Evolutionary conservation across 768 basidiomycete genomes (phyloP), one percentile per base, ranked within the genome.

Genomic region (Auricularia cornea): DNA sequence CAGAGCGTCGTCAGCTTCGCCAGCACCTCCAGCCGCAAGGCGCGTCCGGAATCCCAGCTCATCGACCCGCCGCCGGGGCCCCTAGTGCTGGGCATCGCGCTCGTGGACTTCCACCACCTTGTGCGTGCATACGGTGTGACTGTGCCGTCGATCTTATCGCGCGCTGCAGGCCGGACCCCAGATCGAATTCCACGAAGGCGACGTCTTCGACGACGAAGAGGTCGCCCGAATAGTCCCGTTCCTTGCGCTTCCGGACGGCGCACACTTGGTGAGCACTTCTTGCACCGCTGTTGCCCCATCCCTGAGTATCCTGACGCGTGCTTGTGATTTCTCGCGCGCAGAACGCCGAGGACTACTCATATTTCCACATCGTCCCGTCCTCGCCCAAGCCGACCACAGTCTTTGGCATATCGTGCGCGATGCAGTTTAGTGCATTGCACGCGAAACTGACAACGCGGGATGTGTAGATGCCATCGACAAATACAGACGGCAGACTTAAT

Each of bases 91-190:
- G 94, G 94, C 3, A 87, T 96, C 61, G 93, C 92, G 2, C 77
- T 97, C n/a, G 87, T 97, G 35, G 94, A 97, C 71, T 97, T 97
- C 72, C 94, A 97, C 72, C 94, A 97, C 76, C 75, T 94, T 71
- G 94, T 94, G 72, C 70, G 83, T 74, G 35, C 29, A 26, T 54
- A 33, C n/a, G 59, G 48, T 48, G 18, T 41, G 35, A 28, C 35
- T 12, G n/a, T 12, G 28, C 60, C 18, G 29, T 2, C 8, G 14
- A 16, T 20, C 59, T 54, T 61, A 66, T 41, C 67, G 65, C 33
- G 59, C 16, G 61, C 20, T 62, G 60, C 73, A 95, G 88, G 88
- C 98, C 59, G 97, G 97, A 1, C 97, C 97, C 23, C 87, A 84
- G 59, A 90, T 98, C 62, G 94, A 99, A 69, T 89, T 91, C 65